Base-by-base conservation (phyloP, 169 alveolate genomes). In the Eimeria zaria region DNA sequence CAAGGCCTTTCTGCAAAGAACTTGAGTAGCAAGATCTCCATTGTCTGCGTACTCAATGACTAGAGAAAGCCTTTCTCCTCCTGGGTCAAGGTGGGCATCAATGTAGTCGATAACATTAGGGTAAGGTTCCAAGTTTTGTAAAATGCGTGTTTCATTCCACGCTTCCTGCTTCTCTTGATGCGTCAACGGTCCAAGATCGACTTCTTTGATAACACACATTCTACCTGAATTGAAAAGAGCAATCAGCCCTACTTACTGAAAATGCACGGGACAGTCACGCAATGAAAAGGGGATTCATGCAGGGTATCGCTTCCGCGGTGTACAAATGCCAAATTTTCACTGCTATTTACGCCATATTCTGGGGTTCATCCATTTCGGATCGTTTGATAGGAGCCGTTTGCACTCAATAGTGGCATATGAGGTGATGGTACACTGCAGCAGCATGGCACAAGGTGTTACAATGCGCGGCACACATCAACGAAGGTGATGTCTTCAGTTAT, bases 11-110 rank as follows among this genome's bases (percentile, higher is more conserved):
- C 95, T 60, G 74, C 41, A 12, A 8, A 67, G 95, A 7, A 89
- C 80, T 44, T 89, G 95, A 33, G 78, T 44, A 7, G 78, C 95
- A 39, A 89, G 76, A 64, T 89, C 95, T 3, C 95, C 95, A 1
- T 46, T 44, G 62, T 89, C 95, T 62, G 95, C 95, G 20, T 89
- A 89, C 58, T 89, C 95, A 44, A 89, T 69, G 87, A 89, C 53
- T 30, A 69, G 55, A n/a, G 55, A 60, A 4, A 89, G 74, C 58
- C 33, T 69, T 81, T 89, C 87, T n/a, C 55, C 80, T 64, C 48
- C 62, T 36, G 36, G 46, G 33, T 89, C 88, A 46, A 89, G 55
- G 51, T 89, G 76, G 24, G 84, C 55, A 39, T 53, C 80, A 60
- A 89, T 5, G 62, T 67, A 89, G 36, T 33, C 39, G 12, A 89